Evolutionary conservation across 2,329 filamentous ascomycete genomes (phyloP).

Genomic region (Colletotrichum horii): DNA sequence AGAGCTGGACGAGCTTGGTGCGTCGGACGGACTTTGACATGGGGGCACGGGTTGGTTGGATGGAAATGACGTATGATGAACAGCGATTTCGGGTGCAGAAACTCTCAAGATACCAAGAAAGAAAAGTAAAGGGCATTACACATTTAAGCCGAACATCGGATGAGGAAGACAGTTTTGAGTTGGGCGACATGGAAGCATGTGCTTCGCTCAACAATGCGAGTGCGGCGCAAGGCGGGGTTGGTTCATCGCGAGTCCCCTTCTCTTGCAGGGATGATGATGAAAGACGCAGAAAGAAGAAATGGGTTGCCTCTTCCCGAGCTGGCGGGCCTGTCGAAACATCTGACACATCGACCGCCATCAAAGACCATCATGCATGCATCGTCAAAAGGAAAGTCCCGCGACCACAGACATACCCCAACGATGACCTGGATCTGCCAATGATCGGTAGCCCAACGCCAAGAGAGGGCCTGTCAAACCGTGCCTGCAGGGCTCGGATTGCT

Average conservation of each 20-base stretch:
- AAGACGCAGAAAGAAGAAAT: background rate
- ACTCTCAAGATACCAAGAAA: background rate
- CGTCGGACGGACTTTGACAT: background rate
- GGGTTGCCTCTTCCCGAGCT: background rate
- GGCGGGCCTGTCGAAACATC: background rate
- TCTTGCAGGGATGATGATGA: background rate
- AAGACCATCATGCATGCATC: background rate
- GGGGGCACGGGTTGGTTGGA: background rate
- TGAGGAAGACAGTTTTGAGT: background rate
- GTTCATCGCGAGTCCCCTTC: background rate
- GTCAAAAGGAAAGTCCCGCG: background rate
- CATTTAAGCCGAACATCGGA: slow-evolving; percentile 13
- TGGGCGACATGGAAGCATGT: background rate
- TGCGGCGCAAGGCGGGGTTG: background rate
- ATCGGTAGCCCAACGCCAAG: background rate
- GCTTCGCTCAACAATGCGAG: background rate
- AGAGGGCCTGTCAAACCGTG: background rate
- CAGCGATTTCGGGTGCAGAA: background rate
- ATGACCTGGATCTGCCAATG: background rate
- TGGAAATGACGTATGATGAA: background rate
- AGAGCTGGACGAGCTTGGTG: background rate
- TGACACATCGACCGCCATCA: background rate
- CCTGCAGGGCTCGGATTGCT: background rate
- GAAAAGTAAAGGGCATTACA: background rate
- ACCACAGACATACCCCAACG: background rate